phyloP scores from a whole-genome alignment of 257 asterid genomes.

The Solanum ossicruentum region DNA sequence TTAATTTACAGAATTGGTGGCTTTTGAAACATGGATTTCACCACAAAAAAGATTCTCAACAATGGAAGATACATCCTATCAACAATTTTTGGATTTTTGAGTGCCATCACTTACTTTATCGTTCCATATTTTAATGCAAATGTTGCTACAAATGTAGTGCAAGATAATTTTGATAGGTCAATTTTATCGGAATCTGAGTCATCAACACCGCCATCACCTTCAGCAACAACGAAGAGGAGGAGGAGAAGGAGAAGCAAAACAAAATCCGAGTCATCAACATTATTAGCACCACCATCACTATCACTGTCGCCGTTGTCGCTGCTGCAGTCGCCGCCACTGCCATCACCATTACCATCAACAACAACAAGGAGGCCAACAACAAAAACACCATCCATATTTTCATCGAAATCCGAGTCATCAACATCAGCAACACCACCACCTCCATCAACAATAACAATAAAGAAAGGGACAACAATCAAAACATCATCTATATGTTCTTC shows the following conservation, averaged over 20 bases:
- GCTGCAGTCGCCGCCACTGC: too few species aligned
- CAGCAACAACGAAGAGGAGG: too few species aligned
- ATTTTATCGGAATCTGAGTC: neutral
- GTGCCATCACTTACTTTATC: neutral
- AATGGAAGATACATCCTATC: neutral
- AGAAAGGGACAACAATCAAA: neutral
- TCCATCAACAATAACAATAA: rapidly evolving
- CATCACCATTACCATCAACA: too few species aligned
- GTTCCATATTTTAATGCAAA: neutral
- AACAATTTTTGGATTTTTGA: neutral
- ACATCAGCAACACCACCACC: neutral
- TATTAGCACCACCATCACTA: neutral
- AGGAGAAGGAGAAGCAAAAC: too few species aligned
- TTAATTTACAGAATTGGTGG: neutral
- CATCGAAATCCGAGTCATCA: neutral
- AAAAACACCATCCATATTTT: neutral
- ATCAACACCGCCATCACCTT: neutral
- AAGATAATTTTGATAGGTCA: neutral
- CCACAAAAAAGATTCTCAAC: neutral
- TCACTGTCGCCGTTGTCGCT: too few species aligned
- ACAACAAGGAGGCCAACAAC: neutral
- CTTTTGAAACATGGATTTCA: neutral
- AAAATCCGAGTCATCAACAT: neutral
- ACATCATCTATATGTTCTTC: neutral
- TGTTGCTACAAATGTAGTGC: neutral